Evolutionary conservation across 345 rosid species (phyloP).

Genomic region (Excoecaria cochinchinensis): DNA sequence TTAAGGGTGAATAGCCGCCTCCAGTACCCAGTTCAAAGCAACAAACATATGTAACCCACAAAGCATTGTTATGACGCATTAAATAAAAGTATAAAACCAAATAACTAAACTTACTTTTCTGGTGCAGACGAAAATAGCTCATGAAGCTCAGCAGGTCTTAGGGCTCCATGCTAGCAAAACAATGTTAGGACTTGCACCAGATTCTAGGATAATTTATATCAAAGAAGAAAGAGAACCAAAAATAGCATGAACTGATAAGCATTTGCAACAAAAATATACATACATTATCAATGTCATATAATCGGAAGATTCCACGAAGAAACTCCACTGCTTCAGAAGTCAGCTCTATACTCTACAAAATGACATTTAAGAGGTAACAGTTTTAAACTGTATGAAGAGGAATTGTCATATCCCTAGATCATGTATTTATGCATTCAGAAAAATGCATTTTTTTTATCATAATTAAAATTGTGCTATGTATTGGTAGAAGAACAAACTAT

Average conservation of each 20-base stretch:
- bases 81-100: conserved; percentile 5
- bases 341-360: conserved; percentile 70
- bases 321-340: conserved; percentile 56
- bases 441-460: conserved; percentile 1
- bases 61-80: background rate
- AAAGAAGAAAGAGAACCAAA: background rate
- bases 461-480: background rate
- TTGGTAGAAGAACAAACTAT: background rate
- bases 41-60: background rate
- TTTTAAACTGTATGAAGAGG: conserved; percentile 5
- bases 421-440: background rate
- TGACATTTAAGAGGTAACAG: conserved; percentile 12
- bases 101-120: conserved; percentile 47
- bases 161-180: conserved; percentile 62
- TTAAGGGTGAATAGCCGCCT: background rate
- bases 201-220: background rate
- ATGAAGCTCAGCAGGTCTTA: conserved; percentile 58
- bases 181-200: conserved; percentile 4
- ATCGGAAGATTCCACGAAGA: conserved; percentile 60
- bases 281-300: conserved; percentile 71
- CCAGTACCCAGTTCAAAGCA: no score
- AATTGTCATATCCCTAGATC: background rate
- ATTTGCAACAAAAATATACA: conserved; percentile 23
- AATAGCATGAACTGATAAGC: background rate
- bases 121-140: conserved; percentile 80